These are phyloP conservation scores for Entonaema liquescens DNA, from an alignment of 495 filamentous ascomycete species.

Conservation along the genomic window DNA sequence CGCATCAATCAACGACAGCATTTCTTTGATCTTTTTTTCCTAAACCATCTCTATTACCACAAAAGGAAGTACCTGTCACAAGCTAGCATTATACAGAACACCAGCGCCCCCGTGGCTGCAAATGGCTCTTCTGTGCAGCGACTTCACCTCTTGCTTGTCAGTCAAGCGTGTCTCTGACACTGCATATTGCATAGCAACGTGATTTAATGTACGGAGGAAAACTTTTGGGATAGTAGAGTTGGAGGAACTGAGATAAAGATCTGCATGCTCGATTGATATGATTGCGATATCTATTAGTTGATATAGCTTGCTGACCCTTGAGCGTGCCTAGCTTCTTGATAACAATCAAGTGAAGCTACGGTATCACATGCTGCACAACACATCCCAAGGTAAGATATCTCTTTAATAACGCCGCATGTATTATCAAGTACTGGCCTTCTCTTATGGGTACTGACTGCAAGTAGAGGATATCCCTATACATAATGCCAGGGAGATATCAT, in stretches of 20 bases:
- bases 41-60: neutral
- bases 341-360: neutral
- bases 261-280: neutral
- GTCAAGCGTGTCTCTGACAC: conserved; percentile 32
- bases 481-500: neutral
- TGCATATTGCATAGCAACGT: conserved; percentile 27
- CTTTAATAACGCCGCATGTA: too few species aligned
- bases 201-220: conserved; percentile 32
- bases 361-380: neutral
- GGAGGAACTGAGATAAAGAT: neutral
- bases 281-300: neutral
- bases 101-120: conserved; percentile 22
- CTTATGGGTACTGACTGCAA: neutral
- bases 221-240: neutral
- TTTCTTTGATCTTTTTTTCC: neutral
- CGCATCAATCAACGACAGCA: neutral
- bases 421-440: too few species aligned
- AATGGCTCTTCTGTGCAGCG: conserved; percentile 39
- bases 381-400: neutral
- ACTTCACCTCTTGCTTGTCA: conserved; percentile 29
- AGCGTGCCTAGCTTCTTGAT: neutral
- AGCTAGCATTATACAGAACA: conserved; percentile 29
- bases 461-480: neutral
- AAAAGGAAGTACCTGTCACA: neutral
- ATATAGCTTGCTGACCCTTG: neutral